Evolutionary conservation across 148 eudicot genomes (phyloP).

Genomic region (Simmondsia chinensis): DNA sequence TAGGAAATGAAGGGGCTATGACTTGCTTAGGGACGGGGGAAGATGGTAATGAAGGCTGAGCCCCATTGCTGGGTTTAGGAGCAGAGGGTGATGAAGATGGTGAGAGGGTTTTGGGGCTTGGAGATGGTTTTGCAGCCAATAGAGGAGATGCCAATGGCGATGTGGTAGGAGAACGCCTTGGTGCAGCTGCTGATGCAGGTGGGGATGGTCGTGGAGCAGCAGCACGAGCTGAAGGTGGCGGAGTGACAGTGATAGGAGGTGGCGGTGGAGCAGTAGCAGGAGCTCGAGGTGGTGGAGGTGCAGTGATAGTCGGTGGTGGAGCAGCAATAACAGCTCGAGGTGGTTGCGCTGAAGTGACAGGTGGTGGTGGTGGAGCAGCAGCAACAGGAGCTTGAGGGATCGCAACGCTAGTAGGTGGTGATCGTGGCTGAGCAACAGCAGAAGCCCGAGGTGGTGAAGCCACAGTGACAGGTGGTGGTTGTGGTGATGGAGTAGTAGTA

Average conservation of each 20-base stretch:
- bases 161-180: too few species aligned
- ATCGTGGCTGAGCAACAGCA: background rate
- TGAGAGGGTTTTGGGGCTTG: background rate
- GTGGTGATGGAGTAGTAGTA: background rate
- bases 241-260: background rate
- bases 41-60: background rate
- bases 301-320: slow-evolving; percentile 1
- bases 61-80: background rate
- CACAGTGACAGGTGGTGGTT: background rate
- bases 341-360: background rate
- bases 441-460: background rate
- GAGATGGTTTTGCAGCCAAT: background rate
- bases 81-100: slow-evolving; percentile 3
- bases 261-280: background rate
- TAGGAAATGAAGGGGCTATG: slow-evolving; percentile 1
- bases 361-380: background rate
- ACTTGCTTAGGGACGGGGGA: slow-evolving; percentile 4
- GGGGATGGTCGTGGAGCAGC: slow-evolving; percentile 5
- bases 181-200: background rate
- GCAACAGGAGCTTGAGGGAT: slow-evolving; percentile 7
- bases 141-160: background rate
- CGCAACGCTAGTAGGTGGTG: slow-evolving; percentile 6
- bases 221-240: background rate
- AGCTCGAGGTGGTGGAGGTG: background rate
- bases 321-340: slow-evolving; percentile 1